These are phyloP conservation scores for Leccinum variabile DNA, from an alignment of 1,284 basidiomycete genomes.

Conservation along the genomic window DNA sequence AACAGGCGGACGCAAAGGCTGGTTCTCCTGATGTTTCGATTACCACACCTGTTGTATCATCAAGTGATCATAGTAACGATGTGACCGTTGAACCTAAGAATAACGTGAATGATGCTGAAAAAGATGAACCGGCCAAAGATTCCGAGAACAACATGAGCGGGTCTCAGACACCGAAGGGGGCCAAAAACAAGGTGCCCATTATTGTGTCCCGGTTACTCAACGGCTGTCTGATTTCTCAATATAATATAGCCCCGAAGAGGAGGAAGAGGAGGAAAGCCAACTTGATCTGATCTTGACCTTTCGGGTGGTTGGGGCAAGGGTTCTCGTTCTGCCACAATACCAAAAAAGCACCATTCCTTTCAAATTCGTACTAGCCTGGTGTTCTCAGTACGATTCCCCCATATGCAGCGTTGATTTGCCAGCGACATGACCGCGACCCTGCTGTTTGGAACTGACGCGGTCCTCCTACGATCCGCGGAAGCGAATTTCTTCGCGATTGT, in stretches of 20 bases:
- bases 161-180: constrained; percentile 20
- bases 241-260: constrained; percentile 6
- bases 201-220: background rate
- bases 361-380: constrained; percentile 22
- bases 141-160: constrained; percentile 14
- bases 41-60: constrained; percentile 31
- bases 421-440: constrained; percentile 14
- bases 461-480: constrained; percentile 14
- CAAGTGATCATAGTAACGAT: constrained; percentile 28
- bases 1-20: constrained; percentile 18
- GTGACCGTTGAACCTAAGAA: constrained; percentile 23
- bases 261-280: background rate
- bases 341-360: constrained; percentile 2
- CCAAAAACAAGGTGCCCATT: constrained; percentile 17
- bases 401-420: constrained; percentile 14
- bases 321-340: background rate
- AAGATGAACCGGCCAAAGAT: constrained; percentile 30
- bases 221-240: constrained; percentile 12
- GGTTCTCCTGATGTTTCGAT: constrained; percentile 16
- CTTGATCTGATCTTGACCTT: background rate
- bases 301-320: constrained; percentile 1
- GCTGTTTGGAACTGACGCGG: background rate
- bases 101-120: constrained; percentile 30
- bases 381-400: constrained; percentile 15
- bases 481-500: background rate